Percentiles rank a stretch among this genome's conserved stretches.
These are phyloP conservation scores for Gaertneriomyces semiglobifer DNA, from an alignment of 192 early-diverging fungal genomes.

Conservation along the genomic window DNA sequence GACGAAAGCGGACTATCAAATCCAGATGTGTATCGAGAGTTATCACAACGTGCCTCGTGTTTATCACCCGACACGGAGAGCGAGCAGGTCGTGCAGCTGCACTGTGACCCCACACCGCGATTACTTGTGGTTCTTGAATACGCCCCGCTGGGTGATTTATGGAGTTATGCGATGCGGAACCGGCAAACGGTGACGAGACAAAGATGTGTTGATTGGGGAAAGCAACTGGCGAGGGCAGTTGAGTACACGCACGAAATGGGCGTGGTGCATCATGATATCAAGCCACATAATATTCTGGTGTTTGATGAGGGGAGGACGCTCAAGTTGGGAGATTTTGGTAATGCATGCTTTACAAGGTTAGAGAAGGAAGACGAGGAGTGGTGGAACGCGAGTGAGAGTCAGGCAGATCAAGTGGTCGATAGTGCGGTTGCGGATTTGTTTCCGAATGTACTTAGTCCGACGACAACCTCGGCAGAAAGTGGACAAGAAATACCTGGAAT, in stretches of 20 bases:
- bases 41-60: not conserved
- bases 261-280: conserved; percentile 58
- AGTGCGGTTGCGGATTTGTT: too few species aligned
- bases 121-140: conserved; percentile 50
- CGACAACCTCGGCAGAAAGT: too few species aligned
- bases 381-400: too few species aligned
- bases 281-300: conserved; percentile 60
- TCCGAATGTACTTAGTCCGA: too few species aligned
- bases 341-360: conserved; percentile 42
- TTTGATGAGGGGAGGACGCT: not conserved
- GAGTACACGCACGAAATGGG: conserved; percentile 48
- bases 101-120: not conserved
- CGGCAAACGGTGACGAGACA: conserved; percentile 35
- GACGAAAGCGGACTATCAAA: conserved; percentile 36
- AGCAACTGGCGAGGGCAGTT: conserved; percentile 45
- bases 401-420: too few species aligned
- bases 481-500: too few species aligned
- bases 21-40: conserved; percentile 7
- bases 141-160: conserved; percentile 44
- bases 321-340: conserved; percentile 51
- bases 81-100: too few species aligned
- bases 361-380: too few species aligned
- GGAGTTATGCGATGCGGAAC: conserved; percentile 43
- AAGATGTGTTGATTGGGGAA: conserved; percentile 52
- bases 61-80: too few species aligned